phyloP scores from a whole-genome alignment of 371 early-diverging fungal species.

The Mortierella sp. region DNA sequence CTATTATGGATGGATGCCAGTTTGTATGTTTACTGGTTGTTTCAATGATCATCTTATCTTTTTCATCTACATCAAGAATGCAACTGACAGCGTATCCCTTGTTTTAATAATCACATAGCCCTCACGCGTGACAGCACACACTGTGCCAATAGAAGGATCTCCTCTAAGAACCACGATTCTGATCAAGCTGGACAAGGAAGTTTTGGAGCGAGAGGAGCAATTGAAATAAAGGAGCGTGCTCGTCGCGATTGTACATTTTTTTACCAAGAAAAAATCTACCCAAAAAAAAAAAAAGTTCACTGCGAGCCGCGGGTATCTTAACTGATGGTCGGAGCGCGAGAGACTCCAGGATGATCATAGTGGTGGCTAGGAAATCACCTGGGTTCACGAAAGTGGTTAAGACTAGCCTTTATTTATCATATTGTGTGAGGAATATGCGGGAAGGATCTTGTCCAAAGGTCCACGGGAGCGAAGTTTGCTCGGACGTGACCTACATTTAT shows the following conservation, averaged over 20 bases:
- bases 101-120: conserved; percentile 67
- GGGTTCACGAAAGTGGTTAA: too few species aligned
- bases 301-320: too few species aligned
- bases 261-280: too few species aligned
- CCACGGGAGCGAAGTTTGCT: too few species aligned
- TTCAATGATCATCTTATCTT: not conserved
- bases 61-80: not conserved
- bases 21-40: conserved; percentile 72
- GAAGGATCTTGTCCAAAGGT: too few species aligned
- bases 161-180: conserved; percentile 93
- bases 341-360: too few species aligned
- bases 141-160: conserved; percentile 90
- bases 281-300: too few species aligned
- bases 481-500: too few species aligned
- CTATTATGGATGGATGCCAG: conserved; percentile 90
- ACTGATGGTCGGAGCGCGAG: too few species aligned
- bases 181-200: conserved; percentile 92
- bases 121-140: conserved; percentile 94
- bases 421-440: too few species aligned
- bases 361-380: too few species aligned
- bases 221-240: conserved; percentile 59
- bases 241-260: not conserved
- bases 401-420: too few species aligned
- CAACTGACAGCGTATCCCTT: not conserved
- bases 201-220: conserved; percentile 82